Conservation (phyloP, 768 basidiomycete genomes). For the Suillus fuscotomentosus region DNA sequence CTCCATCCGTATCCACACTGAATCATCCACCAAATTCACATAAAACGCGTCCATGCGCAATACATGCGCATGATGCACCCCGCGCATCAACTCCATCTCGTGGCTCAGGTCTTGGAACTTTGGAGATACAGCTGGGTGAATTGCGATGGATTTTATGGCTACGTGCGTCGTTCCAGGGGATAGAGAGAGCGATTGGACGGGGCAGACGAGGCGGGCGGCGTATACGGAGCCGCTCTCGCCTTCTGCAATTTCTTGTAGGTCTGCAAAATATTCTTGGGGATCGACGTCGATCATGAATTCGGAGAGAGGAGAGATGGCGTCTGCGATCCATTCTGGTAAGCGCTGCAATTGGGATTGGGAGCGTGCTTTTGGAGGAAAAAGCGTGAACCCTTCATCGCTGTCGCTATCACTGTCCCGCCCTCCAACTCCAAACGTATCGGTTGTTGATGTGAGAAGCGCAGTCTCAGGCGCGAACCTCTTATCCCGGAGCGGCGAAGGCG, state of each 20-base stretch:
- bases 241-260: conserved; percentile 78
- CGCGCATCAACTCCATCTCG: conserved; percentile 60
- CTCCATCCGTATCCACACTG: conserved; percentile 87
- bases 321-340: conserved; percentile 64
- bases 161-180: conserved; percentile 42
- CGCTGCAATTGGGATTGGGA: conserved; percentile 39
- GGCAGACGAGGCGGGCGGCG: conserved; percentile 34
- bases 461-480: conserved; percentile 23
- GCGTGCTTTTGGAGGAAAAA: conserved; percentile 29
- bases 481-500: conserved; percentile 16
- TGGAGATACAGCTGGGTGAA: conserved; percentile 40
- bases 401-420: conserved; percentile 14
- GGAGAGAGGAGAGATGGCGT: conserved; percentile 55
- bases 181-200: conserved; percentile 16
- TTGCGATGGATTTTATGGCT: conserved; percentile 57
- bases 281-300: conserved; percentile 65
- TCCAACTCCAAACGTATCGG: conserved; percentile 43
- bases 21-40: conserved; percentile 53
- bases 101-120: conserved; percentile 63
- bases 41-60: conserved; percentile 70
- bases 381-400: conserved; percentile 15
- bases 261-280: conserved; percentile 61
- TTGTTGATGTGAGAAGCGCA: conserved; percentile 27
- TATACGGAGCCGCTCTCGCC: conserved; percentile 79
- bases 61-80: conserved; percentile 59